Base-by-base conservation (phyloP, 148 eudicot genomes). In the Bassia scoparia region DNA sequence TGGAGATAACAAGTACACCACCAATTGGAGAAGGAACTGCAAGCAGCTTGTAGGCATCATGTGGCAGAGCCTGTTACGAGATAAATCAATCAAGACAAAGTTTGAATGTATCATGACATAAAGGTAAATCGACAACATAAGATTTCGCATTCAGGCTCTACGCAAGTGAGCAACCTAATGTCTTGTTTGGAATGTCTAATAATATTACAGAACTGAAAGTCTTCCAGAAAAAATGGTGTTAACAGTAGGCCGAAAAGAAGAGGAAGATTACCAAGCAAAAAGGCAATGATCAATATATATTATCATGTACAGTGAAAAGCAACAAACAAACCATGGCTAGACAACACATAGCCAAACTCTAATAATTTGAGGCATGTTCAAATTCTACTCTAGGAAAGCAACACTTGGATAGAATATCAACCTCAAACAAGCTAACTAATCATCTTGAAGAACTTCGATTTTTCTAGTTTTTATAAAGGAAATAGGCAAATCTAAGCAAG, bases 11-110 rank as follows among this genome's bases (percentile, higher is more conserved):
- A 74, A 95, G 85, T 76, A 95, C 96, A 71, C 99, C 98, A 55
- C 98, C 98, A 82, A 94, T 88, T 71, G 98, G 98, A 81, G 98
- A 86, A 79, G 98, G 98, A 81, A 95, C 99, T 12, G 99, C 97
- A 77, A 95, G 97, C 78, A 95, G 92, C 90, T 95, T 91, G 85
- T 88, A 91, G 24, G 96, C 93, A 81, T 95, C 99, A 85, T 94
- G 93, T 46, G 98, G 97, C 64, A 94, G 93, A 72, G 84, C 87
- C 98, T 94, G 89, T 73, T 65, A 70, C 68, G 64, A 77, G 52
- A 73, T 67, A 74, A 11, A 71, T 50, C 60, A 70, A 63, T 73
- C 27, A 46, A 52, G n/a, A 70, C 29, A 44, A 60, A 49, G 58
- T 54, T 23, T 65, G 62, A 70, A 38, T 24, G 52, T 50, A 43